A percentile compares a stretch with the other conserved stretches of the same genome.
These are phyloP conservation scores for Cutaneotrichosporon curvatum DNA, from an alignment of 1,284 basidiomycete genomes.

Conservation along the genomic window DNA sequence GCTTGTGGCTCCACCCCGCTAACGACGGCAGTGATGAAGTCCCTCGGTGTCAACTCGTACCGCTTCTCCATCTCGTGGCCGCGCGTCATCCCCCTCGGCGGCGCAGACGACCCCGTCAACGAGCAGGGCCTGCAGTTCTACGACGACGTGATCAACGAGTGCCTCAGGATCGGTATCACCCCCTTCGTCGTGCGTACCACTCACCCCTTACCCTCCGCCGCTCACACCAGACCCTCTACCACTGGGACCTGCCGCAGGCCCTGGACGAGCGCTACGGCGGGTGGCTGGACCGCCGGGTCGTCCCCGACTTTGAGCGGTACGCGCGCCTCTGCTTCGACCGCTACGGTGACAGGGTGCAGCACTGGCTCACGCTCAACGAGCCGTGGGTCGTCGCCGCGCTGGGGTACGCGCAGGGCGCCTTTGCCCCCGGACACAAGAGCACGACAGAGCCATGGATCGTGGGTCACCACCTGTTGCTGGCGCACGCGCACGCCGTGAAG, in stretches of 20 bases:
- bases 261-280: slow-evolving; percentile 65
- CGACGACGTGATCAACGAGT: slow-evolving; percentile 20
- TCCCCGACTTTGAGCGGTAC: slow-evolving; percentile 59
- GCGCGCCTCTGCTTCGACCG: slow-evolving; percentile 63
- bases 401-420: slow-evolving; percentile 49
- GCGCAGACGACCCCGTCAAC: slow-evolving; percentile 64
- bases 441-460: slow-evolving; percentile 67
- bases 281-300: slow-evolving; percentile 55
- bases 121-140: slow-evolving; percentile 54
- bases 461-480: slow-evolving; percentile 60
- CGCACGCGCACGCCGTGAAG: slow-evolving; percentile 61
- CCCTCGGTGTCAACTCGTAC: slow-evolving; percentile 55
- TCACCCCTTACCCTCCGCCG: background rate
- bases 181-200: slow-evolving; percentile 56
- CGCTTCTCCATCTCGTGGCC: slow-evolving; percentile 71
- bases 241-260: slow-evolving; percentile 68
- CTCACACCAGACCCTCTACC: slow-evolving; percentile 57
- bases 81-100: slow-evolving; percentile 59
- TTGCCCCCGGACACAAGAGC: slow-evolving; percentile 49
- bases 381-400: slow-evolving; percentile 65
- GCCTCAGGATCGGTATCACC: slow-evolving; percentile 52
- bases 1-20: too few relatives aligned
- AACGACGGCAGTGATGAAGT: slow-evolving; percentile 54
- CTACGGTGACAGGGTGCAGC: slow-evolving; percentile 66
- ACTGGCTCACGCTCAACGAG: slow-evolving; percentile 62